A percentile compares a stretch with the other conserved stretches of the same genome.
Evolutionary conservation across 1,284 basidiomycete species (phyloP).

Genomic region (Porodaedalea pini): DNA sequence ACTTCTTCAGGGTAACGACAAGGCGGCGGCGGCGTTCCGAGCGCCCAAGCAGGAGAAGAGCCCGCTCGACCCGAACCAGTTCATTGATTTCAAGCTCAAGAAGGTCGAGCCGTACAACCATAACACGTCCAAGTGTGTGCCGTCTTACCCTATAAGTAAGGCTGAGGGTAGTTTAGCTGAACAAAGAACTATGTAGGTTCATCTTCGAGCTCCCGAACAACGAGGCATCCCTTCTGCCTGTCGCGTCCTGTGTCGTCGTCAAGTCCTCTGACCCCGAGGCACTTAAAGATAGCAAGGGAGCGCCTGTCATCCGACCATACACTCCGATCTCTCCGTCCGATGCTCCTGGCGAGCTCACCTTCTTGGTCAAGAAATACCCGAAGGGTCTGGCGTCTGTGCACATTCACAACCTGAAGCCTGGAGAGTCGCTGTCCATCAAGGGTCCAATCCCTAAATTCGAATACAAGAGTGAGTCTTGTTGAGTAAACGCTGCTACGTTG

Average conservation of each 20-base stretch:
- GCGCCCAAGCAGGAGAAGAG: slow-evolving; percentile 48
- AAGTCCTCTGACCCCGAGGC: slow-evolving; percentile 57
- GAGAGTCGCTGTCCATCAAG: slow-evolving; percentile 85
- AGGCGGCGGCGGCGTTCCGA: slow-evolving; percentile 23
- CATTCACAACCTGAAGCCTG: slow-evolving; percentile 69
- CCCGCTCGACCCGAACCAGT: slow-evolving; percentile 70
- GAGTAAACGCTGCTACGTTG: neutral
- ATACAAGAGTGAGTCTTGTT: slow-evolving; percentile 57
- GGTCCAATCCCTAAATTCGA: slow-evolving; percentile 85
- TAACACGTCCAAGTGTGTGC: slow-evolving; percentile 69
- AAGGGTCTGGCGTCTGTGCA: slow-evolving; percentile 78
- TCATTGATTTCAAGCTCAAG: slow-evolving; percentile 79
- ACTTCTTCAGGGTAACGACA: slow-evolving; percentile 34
- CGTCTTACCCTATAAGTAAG: slow-evolving; percentile 3
- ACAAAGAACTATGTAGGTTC: slow-evolving; percentile 46
- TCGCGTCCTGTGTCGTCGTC: slow-evolving; percentile 68
- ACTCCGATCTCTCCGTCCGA: slow-evolving; percentile 79
- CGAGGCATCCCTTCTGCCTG: slow-evolving; percentile 73
- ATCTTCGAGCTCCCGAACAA: slow-evolving; percentile 84
- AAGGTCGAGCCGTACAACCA: slow-evolving; percentile 89
- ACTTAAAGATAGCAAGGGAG: slow-evolving; percentile 77
- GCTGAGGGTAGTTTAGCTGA: slow-evolving; percentile 1
- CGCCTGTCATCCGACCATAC: slow-evolving; percentile 86
- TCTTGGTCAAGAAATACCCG: slow-evolving; percentile 88
- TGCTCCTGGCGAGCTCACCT: slow-evolving; percentile 67